Base-by-base conservation (phyloP, 2,329 filamentous ascomycete genomes). In the Xylaria sp. region DNA sequence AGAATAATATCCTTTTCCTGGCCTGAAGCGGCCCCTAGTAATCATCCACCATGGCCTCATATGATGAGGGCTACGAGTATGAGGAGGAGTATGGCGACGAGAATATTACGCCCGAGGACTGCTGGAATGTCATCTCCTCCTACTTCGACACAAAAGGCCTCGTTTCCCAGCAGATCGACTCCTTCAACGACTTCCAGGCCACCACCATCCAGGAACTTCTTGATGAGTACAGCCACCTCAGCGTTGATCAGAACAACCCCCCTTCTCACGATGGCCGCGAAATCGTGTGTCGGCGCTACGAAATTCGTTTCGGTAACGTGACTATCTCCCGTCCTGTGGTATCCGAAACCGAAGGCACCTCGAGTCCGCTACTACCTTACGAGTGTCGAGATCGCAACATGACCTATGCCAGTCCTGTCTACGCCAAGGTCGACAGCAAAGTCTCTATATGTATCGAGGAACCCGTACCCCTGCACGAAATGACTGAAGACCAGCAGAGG, bases 111-210 rank as follows among this genome's bases (percentile, higher is more conserved):
- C 93, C 94, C 69, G 96, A 98, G 84, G 97, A 99, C 82, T 97
- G 94, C 85, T 99, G 97, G 96, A 92, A 92, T 72, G 95, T 98
- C 77, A 98, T 99, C 79, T 94, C 93, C 65, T 92, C 96, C 10
- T 98, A 97, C 85, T 99, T 99, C 83, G 93, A 97, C 75, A 88
- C 90, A 70, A 99, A 98, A 82, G 95, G 96, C 76, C 87, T 99
- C 36, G 96, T 97, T 25, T 97, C 96, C 18, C 95, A 99, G 82
- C 96, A 99, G 84, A 90, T 98, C 70, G 95, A 98, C 80, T 99
- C 97, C 0, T 99, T 97, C 82, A 94, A 99, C 82, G 94, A 98
- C 79, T 99, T 99, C 77, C 94, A 96, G 65, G 90, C 91, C 68
- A 94, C 93, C 25, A 97, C 94, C 0, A 95, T 99, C 81, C 94